Conservation (phyloP, 306 rosid genomes). For the Quercus suber region DNA sequence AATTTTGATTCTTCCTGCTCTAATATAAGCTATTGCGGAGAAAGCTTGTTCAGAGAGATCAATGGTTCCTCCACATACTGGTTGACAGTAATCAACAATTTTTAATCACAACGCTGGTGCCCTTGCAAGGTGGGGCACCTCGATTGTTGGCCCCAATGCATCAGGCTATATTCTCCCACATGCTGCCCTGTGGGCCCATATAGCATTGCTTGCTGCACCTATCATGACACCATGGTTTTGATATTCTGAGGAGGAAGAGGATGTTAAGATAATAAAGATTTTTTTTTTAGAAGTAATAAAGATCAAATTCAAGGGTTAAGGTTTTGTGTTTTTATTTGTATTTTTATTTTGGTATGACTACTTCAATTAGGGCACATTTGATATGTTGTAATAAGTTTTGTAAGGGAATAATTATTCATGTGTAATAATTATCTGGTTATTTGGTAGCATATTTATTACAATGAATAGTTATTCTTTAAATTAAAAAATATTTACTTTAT, state of each 20-base stretch:
- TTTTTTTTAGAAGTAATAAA: too few species aligned
- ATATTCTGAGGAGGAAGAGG: not conserved
- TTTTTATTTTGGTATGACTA: too few species aligned
- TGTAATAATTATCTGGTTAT: too few species aligned
- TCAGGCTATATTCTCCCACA: not conserved
- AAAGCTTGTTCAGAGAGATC: constrained; percentile 28
- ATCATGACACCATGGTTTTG: not conserved
- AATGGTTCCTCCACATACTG: constrained; percentile 14
- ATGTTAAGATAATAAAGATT: not conserved
- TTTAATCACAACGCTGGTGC: constrained; percentile 3
- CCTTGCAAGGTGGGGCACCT: constrained; percentile 18
- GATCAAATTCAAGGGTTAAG: too few species aligned
- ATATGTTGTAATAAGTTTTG: too few species aligned
- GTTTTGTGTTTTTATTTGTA: too few species aligned
- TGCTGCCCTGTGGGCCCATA: not conserved
- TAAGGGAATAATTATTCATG: too few species aligned
- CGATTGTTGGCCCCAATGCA: constrained; percentile 2
- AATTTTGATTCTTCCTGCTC: constrained; percentile 21
- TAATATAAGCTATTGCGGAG: constrained; percentile 8
- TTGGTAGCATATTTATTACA: too few species aligned
- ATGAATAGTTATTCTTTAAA: too few species aligned
- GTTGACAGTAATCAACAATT: constrained; percentile 21
- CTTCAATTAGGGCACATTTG: too few species aligned
- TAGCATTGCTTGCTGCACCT: not conserved
- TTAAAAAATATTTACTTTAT: too few species aligned